Base-by-base conservation (phyloP, 2,329 filamentous ascomycete species). In the Hypoxylon sp. region DNA sequence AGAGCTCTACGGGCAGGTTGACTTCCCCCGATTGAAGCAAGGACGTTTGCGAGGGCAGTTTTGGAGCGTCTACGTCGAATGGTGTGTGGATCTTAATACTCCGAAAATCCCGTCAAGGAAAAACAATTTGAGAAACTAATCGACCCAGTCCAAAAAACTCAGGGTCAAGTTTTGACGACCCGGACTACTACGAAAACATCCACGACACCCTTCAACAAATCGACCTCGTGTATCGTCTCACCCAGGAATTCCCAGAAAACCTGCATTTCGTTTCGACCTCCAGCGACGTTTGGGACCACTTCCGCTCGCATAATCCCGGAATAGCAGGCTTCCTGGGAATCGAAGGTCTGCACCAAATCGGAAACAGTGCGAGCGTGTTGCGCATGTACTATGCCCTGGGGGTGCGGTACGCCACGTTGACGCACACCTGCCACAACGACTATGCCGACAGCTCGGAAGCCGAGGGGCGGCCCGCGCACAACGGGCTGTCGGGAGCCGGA, bases 351-450 rank as follows among this genome's bases (percentile, higher is more conserved):
- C 90, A 92, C 72, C 89, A 90, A 61, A 89, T 91, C 5, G 75
- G 73, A 2, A 90, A 90, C 73, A 88, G 87, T 0, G 78, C 88
- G 32, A 80, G 83, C 6, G 86, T 82, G 0, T 78, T 91, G 2
- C 84, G 89, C 2, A 80, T 87, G 48, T 90, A 89, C 75, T 83
- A 90, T 74, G 77, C 81, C 2, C 82, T 91, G 1, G 90, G 89
- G 0, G 89, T 90, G 0, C 83, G 88, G 36, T 91, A 91, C 69
- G 85, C 87, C 11, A 91, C 89, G 0, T 78, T 91, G n/a, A 91
- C 88, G 9, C 90, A 90, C 80, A 90, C 89, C 72, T 91, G 90
- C 75, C 87, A 91, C 77, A 91, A 91, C 73, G 82, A 81, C 28
- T 91, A 89, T 75, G 88, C 89, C 17, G 48, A 51, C 17, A 51